Evolutionary conservation across 352 stramenopile species (phyloP).

Genomic region (Nothophytophthora sp.): DNA sequence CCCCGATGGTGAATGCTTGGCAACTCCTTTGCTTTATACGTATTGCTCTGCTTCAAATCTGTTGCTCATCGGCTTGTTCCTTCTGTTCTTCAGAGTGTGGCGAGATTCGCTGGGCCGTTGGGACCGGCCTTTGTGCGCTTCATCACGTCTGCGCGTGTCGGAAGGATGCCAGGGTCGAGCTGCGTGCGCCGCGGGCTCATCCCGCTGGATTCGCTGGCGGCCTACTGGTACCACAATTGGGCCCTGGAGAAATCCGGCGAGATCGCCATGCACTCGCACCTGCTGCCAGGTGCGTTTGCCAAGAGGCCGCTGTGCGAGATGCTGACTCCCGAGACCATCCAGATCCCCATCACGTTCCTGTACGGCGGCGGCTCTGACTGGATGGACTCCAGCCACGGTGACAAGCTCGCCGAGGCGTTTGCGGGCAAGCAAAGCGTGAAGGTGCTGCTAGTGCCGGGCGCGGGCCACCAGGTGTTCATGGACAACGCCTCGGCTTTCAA

Average conservation of each 20-base stretch:
- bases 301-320: slow-evolving; percentile 60
- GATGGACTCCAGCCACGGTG: slow-evolving; percentile 62
- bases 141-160: slow-evolving; percentile 44
- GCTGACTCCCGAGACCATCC: slow-evolving; percentile 50
- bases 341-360: slow-evolving; percentile 71
- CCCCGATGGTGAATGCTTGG: slow-evolving; percentile 41
- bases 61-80: background rate
- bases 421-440: slow-evolving; percentile 38
- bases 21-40: background rate
- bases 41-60: background rate
- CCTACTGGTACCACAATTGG: slow-evolving; percentile 86
- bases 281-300: slow-evolving; percentile 56
- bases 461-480: slow-evolving; percentile 72
- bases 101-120: slow-evolving; percentile 53
- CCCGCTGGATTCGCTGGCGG: slow-evolving; percentile 33
- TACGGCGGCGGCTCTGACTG: slow-evolving; percentile 66
- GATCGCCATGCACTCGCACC: slow-evolving; percentile 67
- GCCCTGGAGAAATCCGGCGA: slow-evolving; percentile 63
- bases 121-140: slow-evolving; percentile 48
- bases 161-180: slow-evolving; percentile 63
- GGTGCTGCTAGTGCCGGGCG: slow-evolving; percentile 44
- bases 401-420: slow-evolving; percentile 47
- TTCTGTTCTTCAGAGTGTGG: slow-evolving; percentile 31
- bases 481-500: slow-evolving; percentile 75
- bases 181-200: slow-evolving; percentile 49